phyloP scores from a whole-genome alignment of 257 asterid genomes.

The Penstemon eatonii region DNA sequence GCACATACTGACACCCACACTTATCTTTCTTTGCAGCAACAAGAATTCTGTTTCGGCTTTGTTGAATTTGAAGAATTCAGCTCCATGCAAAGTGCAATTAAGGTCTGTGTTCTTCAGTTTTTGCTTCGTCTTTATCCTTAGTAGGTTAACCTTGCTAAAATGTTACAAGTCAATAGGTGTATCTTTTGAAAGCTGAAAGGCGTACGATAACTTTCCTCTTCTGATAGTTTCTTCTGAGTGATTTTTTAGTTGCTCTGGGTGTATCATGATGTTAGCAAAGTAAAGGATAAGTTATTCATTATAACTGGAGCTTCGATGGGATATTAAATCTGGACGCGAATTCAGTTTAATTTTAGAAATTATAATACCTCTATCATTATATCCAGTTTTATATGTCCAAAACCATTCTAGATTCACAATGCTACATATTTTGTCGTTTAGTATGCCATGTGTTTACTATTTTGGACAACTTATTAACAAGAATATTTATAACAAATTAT shows the following conservation, averaged over 20 bases:
- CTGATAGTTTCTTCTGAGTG: neutral
- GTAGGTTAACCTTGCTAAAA: slow-evolving; percentile 1
- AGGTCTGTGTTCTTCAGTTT: slow-evolving; percentile 46
- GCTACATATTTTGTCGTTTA: neutral
- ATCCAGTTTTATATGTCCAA: neutral
- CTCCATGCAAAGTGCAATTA: slow-evolving; percentile 79
- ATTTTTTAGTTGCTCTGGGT: slow-evolving; percentile 24
- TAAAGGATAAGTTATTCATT: neutral
- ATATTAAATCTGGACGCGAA: too few species aligned
- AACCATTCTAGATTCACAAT: neutral
- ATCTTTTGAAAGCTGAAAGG: slow-evolving; percentile 28
- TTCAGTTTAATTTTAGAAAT: too few species aligned
- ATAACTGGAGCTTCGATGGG: neutral
- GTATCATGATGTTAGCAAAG: neutral
- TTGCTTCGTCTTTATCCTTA: neutral
- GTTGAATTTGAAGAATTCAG: slow-evolving; percentile 74
- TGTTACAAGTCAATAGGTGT: neutral
- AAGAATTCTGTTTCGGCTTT: slow-evolving; percentile 82
- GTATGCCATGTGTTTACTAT: neutral
- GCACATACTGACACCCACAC: slow-evolving; percentile 5
- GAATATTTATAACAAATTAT: neutral
- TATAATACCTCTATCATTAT: neutral
- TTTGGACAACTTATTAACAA: neutral
- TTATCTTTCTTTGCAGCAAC: slow-evolving; percentile 50
- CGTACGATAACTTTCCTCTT: neutral